phyloP scores from a whole-genome alignment of 108 stramenopile genomes.

The Cyclotella distinguenda region DNA sequence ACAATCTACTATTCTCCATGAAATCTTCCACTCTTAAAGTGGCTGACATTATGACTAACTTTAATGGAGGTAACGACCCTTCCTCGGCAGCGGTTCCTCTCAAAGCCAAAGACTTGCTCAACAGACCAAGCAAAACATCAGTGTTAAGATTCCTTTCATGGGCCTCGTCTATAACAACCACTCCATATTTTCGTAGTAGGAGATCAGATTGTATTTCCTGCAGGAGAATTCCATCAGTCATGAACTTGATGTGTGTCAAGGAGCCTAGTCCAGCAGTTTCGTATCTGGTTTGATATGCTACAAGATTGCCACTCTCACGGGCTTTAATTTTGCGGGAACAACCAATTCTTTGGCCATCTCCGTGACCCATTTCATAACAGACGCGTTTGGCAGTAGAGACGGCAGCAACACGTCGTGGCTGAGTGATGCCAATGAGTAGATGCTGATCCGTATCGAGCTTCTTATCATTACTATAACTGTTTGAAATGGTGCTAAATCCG shows the following conservation, averaged over 20 bases:
- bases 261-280: constrained; percentile 84
- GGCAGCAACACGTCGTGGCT: constrained; percentile 96
- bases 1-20: constrained; percentile 80
- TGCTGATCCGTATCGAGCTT: constrained; percentile 9
- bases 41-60: constrained; percentile 97
- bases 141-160: constrained; percentile 93
- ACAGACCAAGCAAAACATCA: constrained; percentile 94
- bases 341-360: constrained; percentile 67
- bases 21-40: constrained; percentile 97
- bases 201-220: constrained; percentile 92
- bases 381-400: constrained; percentile 95
- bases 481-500: constrained; percentile 60
- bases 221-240: constrained; percentile 98
- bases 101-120: constrained; percentile 84
- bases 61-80: constrained; percentile 79
- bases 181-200: constrained; percentile 88
- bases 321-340: neutral
- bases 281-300: constrained; percentile 95
- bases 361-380: constrained; percentile 93
- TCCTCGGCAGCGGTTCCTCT: constrained; percentile 74
- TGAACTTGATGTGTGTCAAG: constrained; percentile 90
- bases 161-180: constrained; percentile 93
- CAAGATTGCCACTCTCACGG: constrained; percentile 60
- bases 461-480: constrained; percentile 16
- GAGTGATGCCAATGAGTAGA: constrained; percentile 84